Evolutionary conservation across 306 rosid genomes (phyloP), one percentile per base, ranked within the genome.

Genomic region (Citrullus colocynthis): DNA sequence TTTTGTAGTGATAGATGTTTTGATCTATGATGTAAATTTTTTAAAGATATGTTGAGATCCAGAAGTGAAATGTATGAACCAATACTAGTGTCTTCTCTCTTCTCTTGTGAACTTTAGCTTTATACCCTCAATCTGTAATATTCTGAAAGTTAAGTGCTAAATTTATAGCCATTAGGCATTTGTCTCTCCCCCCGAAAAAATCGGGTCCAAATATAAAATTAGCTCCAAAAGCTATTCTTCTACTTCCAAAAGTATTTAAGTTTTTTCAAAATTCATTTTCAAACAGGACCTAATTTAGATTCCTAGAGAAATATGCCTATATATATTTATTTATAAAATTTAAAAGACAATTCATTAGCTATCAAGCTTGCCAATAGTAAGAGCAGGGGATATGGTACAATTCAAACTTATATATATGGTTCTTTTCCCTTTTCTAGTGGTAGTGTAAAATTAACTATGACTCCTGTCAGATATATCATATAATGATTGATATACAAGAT

Each of bases 1-100:
- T 82, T 34, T 65, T 74, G 78, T 75, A 75, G 36, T 18, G 34
- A 54, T 56, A 56, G 78, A 56, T 7, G 34, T 55, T 75, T 9
- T 75, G 36, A 21, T 45, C 39, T 72, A 12, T 72, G 78, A 55
- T 56, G 52, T 75, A 75, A 74, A 54, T 9, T 34, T 34, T 51
- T 74, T 30, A 14, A 73, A 45, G 34, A 42, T 36, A 5, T 44
- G 11, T 48, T 44, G 37, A 70, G n/a, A 42, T 14, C 2, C 18
- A 70, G 12, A 48, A 15, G 49, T 15, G 30, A 66, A 16, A 64
- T 12, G 54, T 48, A 48, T 48, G 16, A 66, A 18, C 12, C 15
- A n/a, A 67, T 67, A 67, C 13, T 67, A 41, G 17, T 10, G 14
- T n/a, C 32, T 41, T 66, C 30, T 48, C 54, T 48, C 32, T n/a